Base-by-base conservation (phyloP, 257 asterid genomes). In the Thymus mandschuricus region DNA sequence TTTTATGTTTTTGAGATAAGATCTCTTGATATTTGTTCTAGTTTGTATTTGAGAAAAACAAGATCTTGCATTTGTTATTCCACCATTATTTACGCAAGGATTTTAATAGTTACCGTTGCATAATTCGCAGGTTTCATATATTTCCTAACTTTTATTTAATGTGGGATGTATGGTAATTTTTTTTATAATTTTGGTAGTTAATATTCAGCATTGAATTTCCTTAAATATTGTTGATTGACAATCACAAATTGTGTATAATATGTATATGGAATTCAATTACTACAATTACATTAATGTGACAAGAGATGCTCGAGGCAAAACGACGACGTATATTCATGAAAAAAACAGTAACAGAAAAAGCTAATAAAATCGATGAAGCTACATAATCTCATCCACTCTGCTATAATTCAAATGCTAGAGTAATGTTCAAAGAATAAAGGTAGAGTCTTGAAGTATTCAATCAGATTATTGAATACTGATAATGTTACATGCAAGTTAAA, bases 401-500 rank as follows among this genome's bases (percentile, higher is more conserved):
- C 28, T 21, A 74, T 35, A 56, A 65, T 45, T 54, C 67, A n/a
- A 56, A 34, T 58, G 69, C 30, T 59, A 35, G 51, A 44, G 1
- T 21, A 52, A 4, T 33, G 34, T 55, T 46, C 28, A 21, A 51
- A 40, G 10, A 56, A 21, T 46, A 11, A 41, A 10, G 43, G 43
- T 67, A 77, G 43, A 66, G 49, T 60, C 43, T 44, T 56, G 64
- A 60, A 76, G 46, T 57, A 52, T 62, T 72, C 71, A 69, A 65
- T 69, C 81, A 50, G 52, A 59, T 78, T 78, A 76, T 62, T 74
- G 63, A 66, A 73, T 11, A 43, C 8, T 64, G 51, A 65, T 30
- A 8, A 31, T 66, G 75, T 73, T 78, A 83, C 84, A 79, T 21
- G 69, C 69, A 68, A 78, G 75, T 63, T 78, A 55, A 74, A 71